Conservation (phyloP, 352 stramenopile species). For the Blastocystis sp. region DNA sequence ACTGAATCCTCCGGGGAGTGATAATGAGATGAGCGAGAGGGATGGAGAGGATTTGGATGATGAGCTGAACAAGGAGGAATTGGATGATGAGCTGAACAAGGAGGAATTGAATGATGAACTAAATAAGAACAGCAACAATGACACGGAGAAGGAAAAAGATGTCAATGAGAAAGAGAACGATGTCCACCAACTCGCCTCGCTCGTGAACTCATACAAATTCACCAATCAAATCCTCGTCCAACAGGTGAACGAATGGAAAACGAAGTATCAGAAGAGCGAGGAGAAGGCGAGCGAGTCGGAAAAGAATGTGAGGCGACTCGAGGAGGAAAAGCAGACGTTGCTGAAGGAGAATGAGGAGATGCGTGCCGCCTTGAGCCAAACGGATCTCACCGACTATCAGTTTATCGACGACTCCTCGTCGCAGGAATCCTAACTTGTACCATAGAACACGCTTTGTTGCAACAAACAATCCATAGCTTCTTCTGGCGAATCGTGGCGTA, state of each 20-base stretch:
- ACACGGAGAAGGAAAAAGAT: too few species aligned
- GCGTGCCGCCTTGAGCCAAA: not conserved
- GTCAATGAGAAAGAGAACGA: too few species aligned
- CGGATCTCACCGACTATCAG: constrained; percentile 11
- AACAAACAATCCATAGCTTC: constrained; percentile 32
- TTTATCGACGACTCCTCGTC: constrained; percentile 22
- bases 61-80: not conserved
- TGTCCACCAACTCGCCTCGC: not conserved
- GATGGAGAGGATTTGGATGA: not conserved
- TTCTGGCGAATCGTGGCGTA: not conserved
- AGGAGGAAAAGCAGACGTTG: not conserved
- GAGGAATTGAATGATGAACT: not conserved
- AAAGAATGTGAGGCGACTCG: not conserved
- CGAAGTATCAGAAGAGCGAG: not conserved
- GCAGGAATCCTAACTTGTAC: not conserved
- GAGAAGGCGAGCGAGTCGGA: not conserved
- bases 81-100: not conserved
- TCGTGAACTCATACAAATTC: not conserved
- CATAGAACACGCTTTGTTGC: not conserved
- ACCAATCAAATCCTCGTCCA: constrained; percentile 33
- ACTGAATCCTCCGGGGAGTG: not conserved
- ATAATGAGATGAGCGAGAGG: not conserved
- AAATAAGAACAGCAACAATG: too few species aligned
- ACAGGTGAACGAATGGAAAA: constrained; percentile 9
- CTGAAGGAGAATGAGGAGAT: constrained; percentile 32